phyloP scores from a whole-genome alignment of 305 asterid species.

The Fraxinus baroniana region DNA sequence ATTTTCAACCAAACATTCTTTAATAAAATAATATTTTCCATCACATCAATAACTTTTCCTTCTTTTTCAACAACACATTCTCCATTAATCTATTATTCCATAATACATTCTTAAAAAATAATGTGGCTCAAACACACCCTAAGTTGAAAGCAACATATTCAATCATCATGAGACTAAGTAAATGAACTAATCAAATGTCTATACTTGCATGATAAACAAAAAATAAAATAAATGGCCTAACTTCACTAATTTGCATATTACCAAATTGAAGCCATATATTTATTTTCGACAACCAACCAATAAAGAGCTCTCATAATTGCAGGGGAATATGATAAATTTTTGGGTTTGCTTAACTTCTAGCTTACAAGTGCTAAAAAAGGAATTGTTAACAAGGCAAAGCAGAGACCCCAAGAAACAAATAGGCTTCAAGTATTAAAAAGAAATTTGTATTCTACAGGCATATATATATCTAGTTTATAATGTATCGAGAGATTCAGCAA shows the following conservation, averaged over 20 bases:
- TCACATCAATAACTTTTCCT: too few species aligned
- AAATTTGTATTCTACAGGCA: background rate
- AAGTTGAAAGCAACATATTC: background rate
- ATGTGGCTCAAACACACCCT: too few species aligned
- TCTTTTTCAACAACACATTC: too few species aligned
- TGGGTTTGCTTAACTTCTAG: conserved; percentile 3
- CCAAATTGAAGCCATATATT: background rate
- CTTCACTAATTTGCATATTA: background rate
- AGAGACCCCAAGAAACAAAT: conserved; percentile 4
- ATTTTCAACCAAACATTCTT: too few species aligned
- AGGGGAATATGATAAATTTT: conserved; percentile 13
- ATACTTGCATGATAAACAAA: background rate
- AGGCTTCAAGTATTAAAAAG: background rate
- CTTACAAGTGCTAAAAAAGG: background rate
- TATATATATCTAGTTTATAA: conserved; percentile 7
- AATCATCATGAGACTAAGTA: background rate
- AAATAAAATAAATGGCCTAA: background rate
- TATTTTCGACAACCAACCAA: conserved; percentile 1
- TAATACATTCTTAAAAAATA: too few species aligned
- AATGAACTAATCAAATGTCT: background rate
- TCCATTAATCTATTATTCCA: too few species aligned
- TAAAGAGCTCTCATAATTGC: conserved; percentile 2
- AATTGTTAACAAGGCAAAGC: background rate
- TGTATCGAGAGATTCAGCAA: background rate
- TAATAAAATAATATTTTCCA: too few species aligned